Percentiles rank a stretch among this genome's conserved stretches.
phyloP scores from a whole-genome alignment of 306 rosid genomes.

The Glycine soja region DNA sequence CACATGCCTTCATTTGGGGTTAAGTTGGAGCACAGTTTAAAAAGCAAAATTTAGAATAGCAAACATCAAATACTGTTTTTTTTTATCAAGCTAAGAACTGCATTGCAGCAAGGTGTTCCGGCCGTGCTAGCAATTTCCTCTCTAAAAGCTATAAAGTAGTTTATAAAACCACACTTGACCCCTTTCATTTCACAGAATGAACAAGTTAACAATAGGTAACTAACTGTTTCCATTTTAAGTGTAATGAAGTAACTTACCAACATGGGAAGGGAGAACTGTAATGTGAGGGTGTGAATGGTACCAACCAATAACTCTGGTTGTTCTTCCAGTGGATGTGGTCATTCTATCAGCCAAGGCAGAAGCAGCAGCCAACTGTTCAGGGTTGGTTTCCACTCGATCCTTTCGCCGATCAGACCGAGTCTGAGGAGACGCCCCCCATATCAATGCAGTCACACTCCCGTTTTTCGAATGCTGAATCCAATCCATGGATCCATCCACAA shows the following conservation, averaged over 20 bases:
- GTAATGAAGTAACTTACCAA: conserved; percentile 64
- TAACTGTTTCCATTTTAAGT: conserved; percentile 43
- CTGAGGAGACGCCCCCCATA: conserved; percentile 99
- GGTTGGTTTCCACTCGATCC: conserved; percentile 97
- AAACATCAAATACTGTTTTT: too few species aligned
- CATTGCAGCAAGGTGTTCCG: too few species aligned
- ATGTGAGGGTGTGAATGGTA: conserved; percentile 99
- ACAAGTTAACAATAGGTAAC: conserved; percentile 83
- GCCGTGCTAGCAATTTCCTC: too few species aligned
- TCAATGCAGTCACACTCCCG: conserved; percentile 83
- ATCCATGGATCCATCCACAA: neutral
- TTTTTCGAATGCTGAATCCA: conserved; percentile 62
- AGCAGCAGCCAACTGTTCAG: conserved; percentile 97
- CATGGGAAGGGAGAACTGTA: conserved; percentile 98
- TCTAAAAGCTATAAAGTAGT: too few species aligned
- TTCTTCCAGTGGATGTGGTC: conserved; percentile 72
- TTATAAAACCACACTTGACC: too few species aligned
- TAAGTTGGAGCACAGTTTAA: too few species aligned
- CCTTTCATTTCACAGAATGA: too few species aligned
- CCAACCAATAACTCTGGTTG: conserved; percentile 98
- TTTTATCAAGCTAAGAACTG: too few species aligned
- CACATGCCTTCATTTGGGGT: too few species aligned
- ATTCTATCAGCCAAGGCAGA: conserved; percentile 95
- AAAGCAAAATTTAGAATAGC: too few species aligned
- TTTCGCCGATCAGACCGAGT: conserved; percentile 91